These are phyloP conservation scores for Hypocreales sp. DNA, from an alignment of 2,329 filamentous ascomycete genomes.

Conservation along the genomic window DNA sequence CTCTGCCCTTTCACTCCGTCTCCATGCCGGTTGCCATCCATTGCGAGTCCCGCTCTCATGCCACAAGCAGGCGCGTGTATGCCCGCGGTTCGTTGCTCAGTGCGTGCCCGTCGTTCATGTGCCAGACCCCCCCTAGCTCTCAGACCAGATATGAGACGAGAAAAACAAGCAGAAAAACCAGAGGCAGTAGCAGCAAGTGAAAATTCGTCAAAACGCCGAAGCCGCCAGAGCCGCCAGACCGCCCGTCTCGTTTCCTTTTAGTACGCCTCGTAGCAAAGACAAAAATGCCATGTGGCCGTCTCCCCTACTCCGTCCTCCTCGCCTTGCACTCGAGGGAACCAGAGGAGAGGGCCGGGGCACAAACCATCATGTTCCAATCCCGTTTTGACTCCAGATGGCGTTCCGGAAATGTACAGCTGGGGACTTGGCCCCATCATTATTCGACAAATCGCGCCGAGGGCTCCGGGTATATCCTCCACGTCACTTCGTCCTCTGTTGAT, in stretches of 20 bases:
- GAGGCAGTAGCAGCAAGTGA: too few species aligned
- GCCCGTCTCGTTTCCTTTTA: conserved; percentile 3
- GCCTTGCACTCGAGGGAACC: too few species aligned
- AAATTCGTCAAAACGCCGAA: conserved; percentile 2
- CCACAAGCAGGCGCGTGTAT: too few species aligned
- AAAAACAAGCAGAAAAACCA: too few species aligned
- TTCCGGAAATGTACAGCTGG: conserved; percentile 4
- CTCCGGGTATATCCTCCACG: conserved; percentile 1
- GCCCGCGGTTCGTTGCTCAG: too few species aligned
- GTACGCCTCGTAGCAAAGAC: conserved; percentile 3
- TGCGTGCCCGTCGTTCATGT: too few species aligned
- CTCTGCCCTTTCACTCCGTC: too few species aligned
- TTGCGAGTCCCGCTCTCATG: too few species aligned
- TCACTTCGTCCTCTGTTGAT: conserved; percentile 3
- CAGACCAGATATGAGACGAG: too few species aligned
- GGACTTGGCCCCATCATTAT: conserved; percentile 1
- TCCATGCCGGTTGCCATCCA: too few species aligned
- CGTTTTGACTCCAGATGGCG: conserved; percentile 1
- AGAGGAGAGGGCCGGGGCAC: too few species aligned
- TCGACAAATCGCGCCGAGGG: neutral
- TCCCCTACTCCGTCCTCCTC: neutral
- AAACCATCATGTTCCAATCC: neutral
- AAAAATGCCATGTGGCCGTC: conserved; percentile 4
- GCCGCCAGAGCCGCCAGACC: conserved; percentile 1
- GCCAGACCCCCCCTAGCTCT: too few species aligned